Evolutionary conservation across 306 rosid species (phyloP).

Genomic region (Begonia peltatifolia): DNA sequence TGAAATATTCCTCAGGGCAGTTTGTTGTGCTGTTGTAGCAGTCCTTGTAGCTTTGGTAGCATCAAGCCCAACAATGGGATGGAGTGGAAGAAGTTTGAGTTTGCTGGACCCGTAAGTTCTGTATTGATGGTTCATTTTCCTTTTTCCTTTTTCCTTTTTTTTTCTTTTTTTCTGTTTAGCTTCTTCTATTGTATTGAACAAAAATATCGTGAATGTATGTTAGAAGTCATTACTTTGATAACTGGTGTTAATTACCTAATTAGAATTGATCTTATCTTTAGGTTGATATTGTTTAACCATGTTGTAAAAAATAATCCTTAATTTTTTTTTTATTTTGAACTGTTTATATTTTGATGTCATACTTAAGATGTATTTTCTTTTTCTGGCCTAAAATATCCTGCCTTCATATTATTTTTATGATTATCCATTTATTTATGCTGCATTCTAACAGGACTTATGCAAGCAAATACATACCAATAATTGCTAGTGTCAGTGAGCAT

Average conservation of each 20-base stretch:
- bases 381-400: too few species aligned
- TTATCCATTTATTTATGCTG: slow-evolving; percentile 3
- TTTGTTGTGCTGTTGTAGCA: slow-evolving; percentile 54
- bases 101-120: slow-evolving; percentile 85
- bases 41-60: slow-evolving; percentile 86
- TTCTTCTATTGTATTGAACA: slow-evolving; percentile 6
- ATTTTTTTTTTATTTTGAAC: too few species aligned
- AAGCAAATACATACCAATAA: slow-evolving; percentile 98
- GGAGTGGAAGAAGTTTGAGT: slow-evolving; percentile 99
- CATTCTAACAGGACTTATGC: slow-evolving; percentile 78
- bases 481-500: slow-evolving; percentile 99
- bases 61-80: slow-evolving; percentile 95
- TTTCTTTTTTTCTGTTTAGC: neutral
- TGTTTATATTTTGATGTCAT: too few species aligned
- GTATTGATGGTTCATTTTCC: slow-evolving; percentile 10
- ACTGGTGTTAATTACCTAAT: neutral
- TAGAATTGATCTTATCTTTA: neutral
- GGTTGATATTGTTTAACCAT: neutral
- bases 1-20: slow-evolving; percentile 49
- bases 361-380: too few species aligned
- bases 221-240: neutral
- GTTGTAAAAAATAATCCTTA: too few species aligned
- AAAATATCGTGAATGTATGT: neutral
- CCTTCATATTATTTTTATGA: too few species aligned
- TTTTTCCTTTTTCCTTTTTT: slow-evolving; percentile 11